These are phyloP conservation scores for Elongisporangium senticosum DNA, from an alignment of 352 stramenopile genomes.

Conservation along the genomic window DNA sequence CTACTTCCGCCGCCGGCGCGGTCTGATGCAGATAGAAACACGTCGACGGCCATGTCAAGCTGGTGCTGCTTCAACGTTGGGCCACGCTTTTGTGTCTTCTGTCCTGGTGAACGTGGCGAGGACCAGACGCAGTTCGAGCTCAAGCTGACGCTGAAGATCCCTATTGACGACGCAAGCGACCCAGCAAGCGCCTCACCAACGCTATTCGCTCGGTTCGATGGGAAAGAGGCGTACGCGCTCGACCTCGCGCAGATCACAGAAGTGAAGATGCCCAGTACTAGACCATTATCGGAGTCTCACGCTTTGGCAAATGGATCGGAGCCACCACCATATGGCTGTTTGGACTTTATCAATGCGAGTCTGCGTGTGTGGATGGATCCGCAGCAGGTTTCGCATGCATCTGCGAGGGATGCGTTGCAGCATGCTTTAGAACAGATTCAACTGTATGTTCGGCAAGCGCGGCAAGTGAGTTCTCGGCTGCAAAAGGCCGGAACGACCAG, in stretches of 20 bases:
- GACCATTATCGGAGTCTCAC: background rate
- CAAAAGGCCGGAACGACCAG: background rate
- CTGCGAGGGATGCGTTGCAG: constrained; percentile 9
- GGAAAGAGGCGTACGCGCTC: constrained; percentile 15
- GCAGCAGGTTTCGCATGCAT: background rate
- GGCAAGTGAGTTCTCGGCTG: background rate
- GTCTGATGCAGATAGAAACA: background rate
- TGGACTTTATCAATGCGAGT: constrained; percentile 24
- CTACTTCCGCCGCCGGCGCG: background rate
- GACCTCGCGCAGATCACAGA: constrained; percentile 8
- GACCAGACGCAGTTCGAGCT: constrained; percentile 30
- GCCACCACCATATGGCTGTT: constrained; percentile 19
- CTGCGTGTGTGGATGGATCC: constrained; percentile 36
- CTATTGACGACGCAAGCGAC: background rate
- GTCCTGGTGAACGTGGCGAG: constrained; percentile 6
- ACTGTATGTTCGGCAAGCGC: constrained; percentile 2
- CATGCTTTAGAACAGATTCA: constrained; percentile 10
- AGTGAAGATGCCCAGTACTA: constrained; percentile 1
- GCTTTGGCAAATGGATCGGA: constrained; percentile 1
- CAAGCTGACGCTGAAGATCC: constrained; percentile 11
- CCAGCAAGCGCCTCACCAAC: background rate
- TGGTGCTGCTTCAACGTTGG: constrained; percentile 34
- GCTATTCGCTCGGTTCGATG: constrained; percentile 17
- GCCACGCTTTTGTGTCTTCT: constrained; percentile 29
- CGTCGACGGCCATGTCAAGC: background rate